phyloP scores from a whole-genome alignment of 2,329 filamentous ascomycete genomes.

The Epicoccum sorghinum region DNA sequence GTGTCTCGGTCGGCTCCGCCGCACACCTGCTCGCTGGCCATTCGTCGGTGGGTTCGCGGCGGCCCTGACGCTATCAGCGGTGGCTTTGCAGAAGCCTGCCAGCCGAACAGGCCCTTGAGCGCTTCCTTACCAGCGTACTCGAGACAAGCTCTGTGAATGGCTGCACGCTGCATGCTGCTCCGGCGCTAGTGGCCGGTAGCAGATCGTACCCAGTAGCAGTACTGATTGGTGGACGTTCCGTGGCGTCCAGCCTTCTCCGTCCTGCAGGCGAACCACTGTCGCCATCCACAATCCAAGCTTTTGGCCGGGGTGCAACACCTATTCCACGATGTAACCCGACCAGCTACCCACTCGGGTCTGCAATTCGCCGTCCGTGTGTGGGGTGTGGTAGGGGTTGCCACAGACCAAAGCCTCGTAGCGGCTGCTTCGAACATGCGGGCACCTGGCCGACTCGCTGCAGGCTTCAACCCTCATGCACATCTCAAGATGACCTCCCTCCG shows the following conservation, averaged over 20 bases:
- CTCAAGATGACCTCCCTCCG: slow-evolving; percentile 37
- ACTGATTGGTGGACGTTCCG: slow-evolving; percentile 35
- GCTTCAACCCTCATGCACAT: slow-evolving; percentile 39
- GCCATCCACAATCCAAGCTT: slow-evolving; percentile 34
- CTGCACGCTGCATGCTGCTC: slow-evolving; percentile 35
- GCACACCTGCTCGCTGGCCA: slow-evolving; percentile 21
- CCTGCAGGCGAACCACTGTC: slow-evolving; percentile 38
- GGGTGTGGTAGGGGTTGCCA: slow-evolving; percentile 44
- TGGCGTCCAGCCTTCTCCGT: slow-evolving; percentile 45
- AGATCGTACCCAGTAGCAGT: slow-evolving; percentile 31
- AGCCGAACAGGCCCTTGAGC: slow-evolving; percentile 34
- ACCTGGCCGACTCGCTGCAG: slow-evolving; percentile 40
- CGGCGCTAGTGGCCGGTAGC: slow-evolving; percentile 43
- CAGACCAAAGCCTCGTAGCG: slow-evolving; percentile 42
- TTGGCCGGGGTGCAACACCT: slow-evolving; percentile 28
- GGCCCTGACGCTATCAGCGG: slow-evolving; percentile 39
- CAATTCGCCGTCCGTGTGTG: slow-evolving; percentile 45
- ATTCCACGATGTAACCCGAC: slow-evolving; percentile 47
- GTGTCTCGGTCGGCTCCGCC: slow-evolving; percentile 46
- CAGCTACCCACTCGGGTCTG: slow-evolving; percentile 30
- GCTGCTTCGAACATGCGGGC: slow-evolving; percentile 43
- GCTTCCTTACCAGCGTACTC: slow-evolving; percentile 23
- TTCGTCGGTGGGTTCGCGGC: slow-evolving; percentile 26
- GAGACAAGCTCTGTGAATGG: slow-evolving; percentile 35
- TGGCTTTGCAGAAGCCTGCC: slow-evolving; percentile 33